These are phyloP conservation scores for Coemansia sp. DNA, from an alignment of 192 early-diverging fungal genomes.

Conservation along the genomic window DNA sequence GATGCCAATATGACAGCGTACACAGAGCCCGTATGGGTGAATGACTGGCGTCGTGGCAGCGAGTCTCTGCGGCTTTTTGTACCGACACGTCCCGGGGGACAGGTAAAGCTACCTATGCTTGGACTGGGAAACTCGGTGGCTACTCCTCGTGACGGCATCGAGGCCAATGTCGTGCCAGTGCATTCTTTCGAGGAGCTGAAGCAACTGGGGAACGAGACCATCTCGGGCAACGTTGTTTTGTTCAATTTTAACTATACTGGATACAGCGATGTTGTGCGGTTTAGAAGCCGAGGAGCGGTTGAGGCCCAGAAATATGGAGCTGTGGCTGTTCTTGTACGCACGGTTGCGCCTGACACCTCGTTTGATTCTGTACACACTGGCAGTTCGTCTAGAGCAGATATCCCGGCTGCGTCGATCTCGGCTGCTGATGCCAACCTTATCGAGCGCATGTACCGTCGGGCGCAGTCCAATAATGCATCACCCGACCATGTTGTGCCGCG, in stretches of 20 bases:
- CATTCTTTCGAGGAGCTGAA: conserved; percentile 56
- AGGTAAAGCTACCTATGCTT: conserved; percentile 52
- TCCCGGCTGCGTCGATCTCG: conserved; percentile 60
- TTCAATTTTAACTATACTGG: conserved; percentile 51
- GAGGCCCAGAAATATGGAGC: conserved; percentile 56
- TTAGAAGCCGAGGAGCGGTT: conserved; percentile 32
- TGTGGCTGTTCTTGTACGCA: conserved; percentile 56
- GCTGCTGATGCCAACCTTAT: conserved; percentile 58
- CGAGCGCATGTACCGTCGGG: conserved; percentile 52
- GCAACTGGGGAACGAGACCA: conserved; percentile 28
- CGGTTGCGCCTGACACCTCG: conserved; percentile 51
- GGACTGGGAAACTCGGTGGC: conserved; percentile 57
- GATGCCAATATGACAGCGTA: conserved; percentile 50
- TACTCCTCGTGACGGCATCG: conserved; percentile 47
- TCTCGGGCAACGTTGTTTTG: conserved; percentile 57
- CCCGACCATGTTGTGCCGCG: conserved; percentile 47
- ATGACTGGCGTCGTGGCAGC: conserved; percentile 55
- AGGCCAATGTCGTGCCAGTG: conserved; percentile 57
- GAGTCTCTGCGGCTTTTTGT: conserved; percentile 59
- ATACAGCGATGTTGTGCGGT: conserved; percentile 21
- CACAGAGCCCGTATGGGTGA: conserved; percentile 59
- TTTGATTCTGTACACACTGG: conserved; percentile 60
- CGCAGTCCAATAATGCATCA: conserved; percentile 24
- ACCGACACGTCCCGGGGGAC: conserved; percentile 47
- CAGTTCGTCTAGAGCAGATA: conserved; percentile 44